Base-by-base conservation (phyloP, 116 monocot genomes). In the Trichopus zeylanicus region DNA sequence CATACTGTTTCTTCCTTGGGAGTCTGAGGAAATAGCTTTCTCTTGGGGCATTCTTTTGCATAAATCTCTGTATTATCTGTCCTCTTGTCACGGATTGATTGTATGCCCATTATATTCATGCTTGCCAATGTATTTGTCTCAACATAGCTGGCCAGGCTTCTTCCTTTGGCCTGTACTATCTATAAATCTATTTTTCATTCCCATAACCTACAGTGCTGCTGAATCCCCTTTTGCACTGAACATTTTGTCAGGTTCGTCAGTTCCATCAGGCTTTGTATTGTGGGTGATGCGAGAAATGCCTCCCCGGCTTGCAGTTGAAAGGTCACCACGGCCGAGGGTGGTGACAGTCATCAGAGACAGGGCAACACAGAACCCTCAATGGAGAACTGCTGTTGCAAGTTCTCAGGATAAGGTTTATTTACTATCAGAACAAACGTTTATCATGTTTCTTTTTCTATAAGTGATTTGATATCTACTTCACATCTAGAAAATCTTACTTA, bases 211-310 rank as follows among this genome's bases (percentile, higher is more conserved):
- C n/a, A 18, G 4, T 49, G 49, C 48, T 0, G 4, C 49, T 24
- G 49, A 25, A 24, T 20, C 19, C 7, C 26, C 23, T 13, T 20
- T 52, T 8, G 26, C 20, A 25, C 8, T 26, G 8, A 26, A 52
- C 23, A 52, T 8, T 26, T 63, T 19, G 27, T 30, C 67, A 91
- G 91, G 86, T 29, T 78, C 75, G 27, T 80, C 86, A 27, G 66
- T 91, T 26, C 86, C 91, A 21, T 82, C 79, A 29, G 70, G 70
- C 39, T 82, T 67, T 68, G 82, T 87, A 26, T 38, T 82, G 13
- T 82, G 87, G 87, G 67, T 76, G 21, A 82, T 76, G 82, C 79
- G 79, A 67, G 82, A 87, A 47, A 70, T 87, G 69, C 87, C 87
- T 54, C 78, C 70, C 7, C 68, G 59, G 3, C 64, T 53, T 53